Evolutionary conservation across 148 eudicot genomes (phyloP).

Genomic region (Rheum nobile): DNA sequence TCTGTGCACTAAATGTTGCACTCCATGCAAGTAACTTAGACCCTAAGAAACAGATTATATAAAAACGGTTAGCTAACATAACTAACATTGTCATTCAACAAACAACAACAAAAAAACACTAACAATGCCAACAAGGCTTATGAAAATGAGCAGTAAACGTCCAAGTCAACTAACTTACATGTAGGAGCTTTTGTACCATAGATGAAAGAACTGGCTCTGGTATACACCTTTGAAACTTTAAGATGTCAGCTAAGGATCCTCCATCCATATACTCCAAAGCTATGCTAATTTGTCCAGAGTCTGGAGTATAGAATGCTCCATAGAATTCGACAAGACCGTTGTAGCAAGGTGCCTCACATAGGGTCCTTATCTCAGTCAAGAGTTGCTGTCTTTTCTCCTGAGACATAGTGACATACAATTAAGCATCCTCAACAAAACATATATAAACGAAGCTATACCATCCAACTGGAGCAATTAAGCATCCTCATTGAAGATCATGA

Average conservation of each 20-base stretch:
- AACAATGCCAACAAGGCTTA: not conserved
- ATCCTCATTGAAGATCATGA: not conserved
- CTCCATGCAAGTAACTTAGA: conserved; percentile 80
- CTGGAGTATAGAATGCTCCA: conserved; percentile 92
- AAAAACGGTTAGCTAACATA: conserved; percentile 1
- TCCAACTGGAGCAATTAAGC: too few relatives aligned
- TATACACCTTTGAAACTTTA: conserved; percentile 41
- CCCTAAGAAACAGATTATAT: conserved; percentile 39
- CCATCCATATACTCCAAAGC: conserved; percentile 98
- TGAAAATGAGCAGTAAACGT: not conserved
- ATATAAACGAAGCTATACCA: not conserved
- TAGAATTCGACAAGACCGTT: conserved; percentile 91
- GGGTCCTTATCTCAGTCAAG: conserved; percentile 76
- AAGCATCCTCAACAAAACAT: not conserved
- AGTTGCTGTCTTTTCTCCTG: conserved; percentile 94
- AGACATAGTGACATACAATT: not conserved
- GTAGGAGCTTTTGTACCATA: conserved; percentile 65
- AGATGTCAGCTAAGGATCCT: conserved; percentile 82
- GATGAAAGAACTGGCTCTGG: conserved; percentile 83
- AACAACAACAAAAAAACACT: not conserved
- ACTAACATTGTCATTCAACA: not conserved
- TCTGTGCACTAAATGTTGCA: conserved; percentile 79
- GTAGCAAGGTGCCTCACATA: conserved; percentile 89
- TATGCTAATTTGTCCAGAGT: conserved; percentile 95
- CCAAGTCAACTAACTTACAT: conserved; percentile 23